Evolutionary conservation across 805 yeast genomes (phyloP).

Genomic region (Candida arabinofermentans): DNA sequence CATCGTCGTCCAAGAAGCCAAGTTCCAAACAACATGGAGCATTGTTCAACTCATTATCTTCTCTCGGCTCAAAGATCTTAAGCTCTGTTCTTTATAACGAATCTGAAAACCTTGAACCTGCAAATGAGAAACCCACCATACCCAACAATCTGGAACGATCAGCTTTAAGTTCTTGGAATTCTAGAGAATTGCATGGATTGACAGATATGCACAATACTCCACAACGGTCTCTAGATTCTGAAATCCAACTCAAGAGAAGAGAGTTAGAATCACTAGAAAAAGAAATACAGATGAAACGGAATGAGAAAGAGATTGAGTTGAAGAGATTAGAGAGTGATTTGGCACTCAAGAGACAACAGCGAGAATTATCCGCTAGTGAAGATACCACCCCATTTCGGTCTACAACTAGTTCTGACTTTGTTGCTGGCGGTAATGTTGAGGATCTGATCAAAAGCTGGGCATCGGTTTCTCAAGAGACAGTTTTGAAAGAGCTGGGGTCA

Average conservation of each 20-base stretch:
- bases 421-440: constrained; percentile 10
- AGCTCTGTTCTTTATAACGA: constrained; percentile 29
- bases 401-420: neutral
- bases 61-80: constrained; percentile 25
- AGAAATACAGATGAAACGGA: constrained; percentile 4
- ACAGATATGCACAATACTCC: neutral
- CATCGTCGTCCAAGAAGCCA: neutral
- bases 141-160: neutral
- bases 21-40: constrained; percentile 12
- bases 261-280: neutral
- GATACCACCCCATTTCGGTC: neutral
- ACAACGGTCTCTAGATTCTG: neutral
- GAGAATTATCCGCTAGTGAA: constrained; percentile 3
- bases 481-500: constrained; percentile 16
- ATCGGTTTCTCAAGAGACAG: constrained; percentile 12
- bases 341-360: constrained; percentile 8
- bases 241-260: neutral
- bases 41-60: constrained; percentile 23
- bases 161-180: constrained; percentile 6
- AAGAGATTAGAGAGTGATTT: constrained; percentile 4
- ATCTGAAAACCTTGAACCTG: constrained; percentile 6
- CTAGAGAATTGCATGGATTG: constrained; percentile 4
- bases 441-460: constrained; percentile 17
- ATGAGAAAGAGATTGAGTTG: constrained; percentile 7
- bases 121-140: too few species aligned